A percentile compares a stretch with the other conserved stretches of the same genome.
Evolutionary conservation across 163 green algal species (phyloP).

Genomic region (Scenedesmus sp.): DNA sequence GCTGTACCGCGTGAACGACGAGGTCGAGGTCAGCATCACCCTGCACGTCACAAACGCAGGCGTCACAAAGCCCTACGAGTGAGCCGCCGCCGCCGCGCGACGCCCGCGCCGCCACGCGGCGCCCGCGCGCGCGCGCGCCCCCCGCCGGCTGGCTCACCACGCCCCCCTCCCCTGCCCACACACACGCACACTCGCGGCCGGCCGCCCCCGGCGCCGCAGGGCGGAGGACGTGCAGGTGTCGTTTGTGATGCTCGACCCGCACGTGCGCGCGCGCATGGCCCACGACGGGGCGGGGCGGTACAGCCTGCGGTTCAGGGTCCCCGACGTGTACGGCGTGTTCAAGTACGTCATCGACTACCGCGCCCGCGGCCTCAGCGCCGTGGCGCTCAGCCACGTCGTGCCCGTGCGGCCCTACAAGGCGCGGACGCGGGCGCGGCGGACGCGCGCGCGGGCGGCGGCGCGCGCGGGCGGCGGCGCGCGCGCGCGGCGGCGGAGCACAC

Average conservation of each 20-base stretch:
- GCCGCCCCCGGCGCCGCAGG: conserved; percentile 1
- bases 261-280: conserved; percentile 80
- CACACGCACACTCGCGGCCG: too few species aligned
- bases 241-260: conserved; percentile 96
- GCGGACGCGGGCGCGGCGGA: too few species aligned
- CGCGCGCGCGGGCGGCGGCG: too few species aligned
- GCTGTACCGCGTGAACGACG: conserved; percentile 86
- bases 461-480: too few species aligned
- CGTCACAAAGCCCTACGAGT: conserved; percentile 74
- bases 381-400: conserved; percentile 74
- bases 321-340: conserved; percentile 97
- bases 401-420: conserved; percentile 91
- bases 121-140: too few species aligned
- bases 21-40: conserved; percentile 78
- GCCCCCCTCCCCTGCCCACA: too few species aligned
- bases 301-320: conserved; percentile 79
- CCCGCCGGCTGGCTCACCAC: too few species aligned
- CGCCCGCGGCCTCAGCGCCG: conserved; percentile 78
- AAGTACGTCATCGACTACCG: conserved; percentile 95
- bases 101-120: too few species aligned
- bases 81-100: conserved; percentile 24
- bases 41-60: conserved; percentile 71
- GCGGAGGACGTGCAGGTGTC: conserved; percentile 82
- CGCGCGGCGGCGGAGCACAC: too few species aligned
- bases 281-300: conserved; percentile 75